phyloP scores from a whole-genome alignment of 305 asterid genomes.

The Caryopteris hybrid region DNA sequence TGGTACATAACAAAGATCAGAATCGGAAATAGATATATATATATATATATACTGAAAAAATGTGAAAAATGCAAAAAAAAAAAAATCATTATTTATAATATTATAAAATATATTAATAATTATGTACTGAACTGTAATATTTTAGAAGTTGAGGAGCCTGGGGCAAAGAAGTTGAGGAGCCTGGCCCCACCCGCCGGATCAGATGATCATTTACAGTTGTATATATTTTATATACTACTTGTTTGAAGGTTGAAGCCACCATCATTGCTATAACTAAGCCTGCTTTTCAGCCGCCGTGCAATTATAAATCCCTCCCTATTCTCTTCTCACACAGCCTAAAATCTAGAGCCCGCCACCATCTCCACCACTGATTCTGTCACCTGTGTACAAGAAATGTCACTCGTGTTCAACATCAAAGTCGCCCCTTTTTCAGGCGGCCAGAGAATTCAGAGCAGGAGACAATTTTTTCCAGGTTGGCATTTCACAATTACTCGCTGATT shows the following conservation, averaged over 20 bases:
- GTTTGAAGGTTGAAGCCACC: not conserved
- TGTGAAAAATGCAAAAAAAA: too few relatives aligned
- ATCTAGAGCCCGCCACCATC: not conserved
- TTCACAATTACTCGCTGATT: not conserved
- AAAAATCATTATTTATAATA: too few relatives aligned
- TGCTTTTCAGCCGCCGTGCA: not conserved
- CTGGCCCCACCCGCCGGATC: too few relatives aligned
- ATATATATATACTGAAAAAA: too few relatives aligned
- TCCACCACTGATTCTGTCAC: not conserved
- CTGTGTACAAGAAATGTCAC: not conserved
- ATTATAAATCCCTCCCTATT: not conserved
- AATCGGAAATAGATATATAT: too few relatives aligned
- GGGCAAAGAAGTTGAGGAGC: too few relatives aligned
- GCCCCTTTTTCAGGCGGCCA: constrained; percentile 7
- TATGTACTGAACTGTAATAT: too few relatives aligned
- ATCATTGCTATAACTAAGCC: not conserved
- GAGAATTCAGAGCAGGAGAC: not conserved
- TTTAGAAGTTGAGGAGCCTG: too few relatives aligned
- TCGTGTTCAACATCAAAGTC: not conserved
- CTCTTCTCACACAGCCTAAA: not conserved
- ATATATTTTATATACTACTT: not conserved
- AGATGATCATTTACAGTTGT: not conserved
- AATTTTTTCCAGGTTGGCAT: not conserved
- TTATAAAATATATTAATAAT: too few relatives aligned
- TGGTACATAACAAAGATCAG: too few relatives aligned